Percentiles rank a stretch among this genome's conserved stretches.
These are phyloP conservation scores for Guadua angustifolia DNA, from an alignment of 176 grass and related monocot genomes.

Conservation along the genomic window DNA sequence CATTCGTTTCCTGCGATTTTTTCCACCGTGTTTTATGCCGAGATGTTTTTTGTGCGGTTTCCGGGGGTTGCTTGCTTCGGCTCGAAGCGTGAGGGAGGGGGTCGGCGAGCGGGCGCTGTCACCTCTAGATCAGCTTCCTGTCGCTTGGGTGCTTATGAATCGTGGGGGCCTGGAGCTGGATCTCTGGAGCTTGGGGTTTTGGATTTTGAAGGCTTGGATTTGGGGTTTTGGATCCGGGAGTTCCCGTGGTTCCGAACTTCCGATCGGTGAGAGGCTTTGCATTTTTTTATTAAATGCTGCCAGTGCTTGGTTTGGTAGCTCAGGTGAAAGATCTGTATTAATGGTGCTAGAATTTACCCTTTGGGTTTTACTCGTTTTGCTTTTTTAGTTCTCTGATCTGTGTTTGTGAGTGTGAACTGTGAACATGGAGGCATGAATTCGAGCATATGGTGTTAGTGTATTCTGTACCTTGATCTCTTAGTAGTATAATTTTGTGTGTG, in stretches of 20 bases:
- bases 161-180: slow-evolving; percentile 52
- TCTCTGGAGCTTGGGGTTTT: slow-evolving; percentile 55
- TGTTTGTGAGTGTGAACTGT: not conserved
- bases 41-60: slow-evolving; percentile 23
- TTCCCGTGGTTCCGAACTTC: slow-evolving; percentile 1
- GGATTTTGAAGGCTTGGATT: slow-evolving; percentile 28
- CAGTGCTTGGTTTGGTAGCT: slow-evolving; percentile 29
- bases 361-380: not conserved
- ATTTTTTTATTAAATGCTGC: slow-evolving; percentile 7
- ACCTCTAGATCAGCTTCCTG: slow-evolving; percentile 47
- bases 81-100: slow-evolving; percentile 35
- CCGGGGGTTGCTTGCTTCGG: slow-evolving; percentile 42
- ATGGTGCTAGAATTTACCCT: slow-evolving; percentile 12
- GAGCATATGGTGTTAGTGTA: not conserved
- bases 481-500: not conserved
- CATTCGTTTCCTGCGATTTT: slow-evolving; percentile 27
- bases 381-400: slow-evolving; percentile 5
- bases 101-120: slow-evolving; percentile 46
- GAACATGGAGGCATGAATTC: not conserved
- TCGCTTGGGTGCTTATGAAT: slow-evolving; percentile 35
- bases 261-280: not conserved
- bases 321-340: slow-evolving; percentile 42
- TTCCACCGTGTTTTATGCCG: slow-evolving; percentile 6
- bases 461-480: not conserved
- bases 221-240: slow-evolving; percentile 50